Percentiles rank a stretch among this genome's conserved stretches.
phyloP scores from a whole-genome alignment of 2,329 filamentous ascomycete species.

The Fusarium beomiforme region DNA sequence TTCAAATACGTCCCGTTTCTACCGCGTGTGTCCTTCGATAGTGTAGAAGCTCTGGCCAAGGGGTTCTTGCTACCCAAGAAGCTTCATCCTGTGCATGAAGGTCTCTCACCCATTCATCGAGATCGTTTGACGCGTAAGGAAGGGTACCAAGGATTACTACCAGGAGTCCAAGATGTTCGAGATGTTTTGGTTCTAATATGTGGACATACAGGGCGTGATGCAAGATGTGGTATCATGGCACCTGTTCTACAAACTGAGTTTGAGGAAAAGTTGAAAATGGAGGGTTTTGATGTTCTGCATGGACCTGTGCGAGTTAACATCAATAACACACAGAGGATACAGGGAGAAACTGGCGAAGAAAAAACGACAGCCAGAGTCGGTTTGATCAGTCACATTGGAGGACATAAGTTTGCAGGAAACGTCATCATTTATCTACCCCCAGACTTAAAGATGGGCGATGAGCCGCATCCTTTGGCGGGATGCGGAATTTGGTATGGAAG shows the following conservation, averaged over 20 bases:
- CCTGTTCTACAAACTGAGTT: conserved; percentile 80
- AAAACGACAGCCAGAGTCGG: conserved; percentile 67
- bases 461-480: conserved; percentile 69
- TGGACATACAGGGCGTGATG: conserved; percentile 84
- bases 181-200: conserved; percentile 87
- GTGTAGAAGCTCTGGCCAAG: conserved; percentile 67
- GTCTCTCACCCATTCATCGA: conserved; percentile 66
- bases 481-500: conserved; percentile 85
- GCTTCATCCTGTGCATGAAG: conserved; percentile 70
- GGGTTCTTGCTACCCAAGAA: conserved; percentile 72
- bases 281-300: conserved; percentile 60
- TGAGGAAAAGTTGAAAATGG: conserved; percentile 62
- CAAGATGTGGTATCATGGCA: conserved; percentile 82
- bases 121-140: conserved; percentile 62
- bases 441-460: conserved; percentile 51
- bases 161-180: conserved; percentile 67
- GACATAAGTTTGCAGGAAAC: conserved; percentile 88
- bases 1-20: conserved; percentile 84
- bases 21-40: conserved; percentile 68
- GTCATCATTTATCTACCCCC: conserved; percentile 83
- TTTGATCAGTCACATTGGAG: conserved; percentile 81
- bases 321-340: conserved; percentile 27
- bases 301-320: conserved; percentile 54
- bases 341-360: conserved; percentile 14
- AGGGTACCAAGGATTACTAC: conserved; percentile 62